Conservation (phyloP, 2,329 filamentous ascomycete species). For the Hypomyces rosellus region DNA sequence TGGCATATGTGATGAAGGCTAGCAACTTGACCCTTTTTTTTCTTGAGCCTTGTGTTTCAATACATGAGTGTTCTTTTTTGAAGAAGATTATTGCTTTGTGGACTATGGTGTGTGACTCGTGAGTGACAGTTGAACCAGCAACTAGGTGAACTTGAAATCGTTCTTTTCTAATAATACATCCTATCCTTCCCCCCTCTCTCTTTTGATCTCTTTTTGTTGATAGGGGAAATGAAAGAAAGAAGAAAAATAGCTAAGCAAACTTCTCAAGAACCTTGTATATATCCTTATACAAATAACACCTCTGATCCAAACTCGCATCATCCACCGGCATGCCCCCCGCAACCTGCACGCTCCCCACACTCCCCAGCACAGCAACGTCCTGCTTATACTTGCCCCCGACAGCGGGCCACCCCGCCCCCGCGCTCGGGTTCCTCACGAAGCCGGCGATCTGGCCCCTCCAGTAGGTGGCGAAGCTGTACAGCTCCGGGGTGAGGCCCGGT, state of each 20-base stretch:
- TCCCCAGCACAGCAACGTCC: slow-evolving; percentile 19
- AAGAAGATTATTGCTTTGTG: too few relatives aligned
- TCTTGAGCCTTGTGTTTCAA: too few relatives aligned
- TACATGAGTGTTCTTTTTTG: too few relatives aligned
- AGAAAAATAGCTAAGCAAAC: background rate
- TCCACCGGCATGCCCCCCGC: slow-evolving; percentile 16
- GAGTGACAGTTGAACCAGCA: too few relatives aligned
- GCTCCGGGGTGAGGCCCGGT: slow-evolving; percentile 12
- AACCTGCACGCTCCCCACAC: slow-evolving; percentile 4
- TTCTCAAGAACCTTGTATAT: slow-evolving; percentile 15
- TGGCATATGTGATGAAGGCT: too few relatives aligned
- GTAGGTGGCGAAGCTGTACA: slow-evolving; percentile 19
- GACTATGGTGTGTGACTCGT: too few relatives aligned
- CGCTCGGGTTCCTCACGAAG: slow-evolving; percentile 19
- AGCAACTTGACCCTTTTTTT: too few relatives aligned
- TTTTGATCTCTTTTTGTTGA: too few relatives aligned
- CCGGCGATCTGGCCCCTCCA: slow-evolving; percentile 18
- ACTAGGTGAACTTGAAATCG: too few relatives aligned
- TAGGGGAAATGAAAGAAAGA: too few relatives aligned
- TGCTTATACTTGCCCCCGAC: slow-evolving; percentile 17
- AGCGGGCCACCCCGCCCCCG: slow-evolving; percentile 20
- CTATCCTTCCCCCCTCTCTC: too few relatives aligned
- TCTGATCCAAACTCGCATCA: slow-evolving; percentile 13
- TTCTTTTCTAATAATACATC: too few relatives aligned
- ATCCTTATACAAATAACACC: slow-evolving; percentile 16